Percentiles rank a stretch among this genome's conserved stretches.
phyloP scores from a whole-genome alignment of 441 rosid species.

The Raphanus hybrid region DNA sequence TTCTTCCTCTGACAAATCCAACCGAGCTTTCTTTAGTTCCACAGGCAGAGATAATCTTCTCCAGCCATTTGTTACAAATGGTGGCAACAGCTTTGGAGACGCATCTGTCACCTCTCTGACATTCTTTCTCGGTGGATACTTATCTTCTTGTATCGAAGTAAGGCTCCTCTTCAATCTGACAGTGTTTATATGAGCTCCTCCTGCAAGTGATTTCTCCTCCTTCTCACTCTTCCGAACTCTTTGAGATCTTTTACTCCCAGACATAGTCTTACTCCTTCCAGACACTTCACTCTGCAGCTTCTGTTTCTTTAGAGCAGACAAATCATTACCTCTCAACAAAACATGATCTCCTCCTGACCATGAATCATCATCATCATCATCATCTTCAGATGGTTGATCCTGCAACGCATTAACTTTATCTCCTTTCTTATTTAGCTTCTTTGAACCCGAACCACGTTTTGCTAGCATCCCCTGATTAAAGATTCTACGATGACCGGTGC shows the following conservation, averaged over 20 bases:
- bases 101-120: slow-evolving; percentile 44
- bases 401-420: slow-evolving; percentile 52
- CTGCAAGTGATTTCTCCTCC: slow-evolving; percentile 40
- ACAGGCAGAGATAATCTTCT: slow-evolving; percentile 44
- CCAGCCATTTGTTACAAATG: slow-evolving; percentile 27
- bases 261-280: slow-evolving; percentile 47
- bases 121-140: slow-evolving; percentile 33
- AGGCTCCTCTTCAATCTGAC: slow-evolving; percentile 21
- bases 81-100: slow-evolving; percentile 46
- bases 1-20: slow-evolving; percentile 24
- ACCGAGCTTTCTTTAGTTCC: slow-evolving; percentile 42
- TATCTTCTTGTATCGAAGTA: slow-evolving; percentile 44
- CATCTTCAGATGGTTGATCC: slow-evolving; percentile 51
- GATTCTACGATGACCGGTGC: slow-evolving; percentile 40
- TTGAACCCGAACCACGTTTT: slow-evolving; percentile 56
- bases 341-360: slow-evolving; percentile 45
- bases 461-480: slow-evolving; percentile 62
- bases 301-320: slow-evolving; percentile 47
- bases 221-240: slow-evolving; percentile 44
- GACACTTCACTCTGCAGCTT: slow-evolving; percentile 40
- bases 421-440: slow-evolving; percentile 55
- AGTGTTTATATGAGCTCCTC: slow-evolving; percentile 17
- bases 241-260: slow-evolving; percentile 51
- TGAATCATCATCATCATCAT: slow-evolving; percentile 45
- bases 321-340: slow-evolving; percentile 36